These are phyloP conservation scores for Lachnellula arida DNA, from an alignment of 2,329 filamentous ascomycete species.

Conservation along the genomic window DNA sequence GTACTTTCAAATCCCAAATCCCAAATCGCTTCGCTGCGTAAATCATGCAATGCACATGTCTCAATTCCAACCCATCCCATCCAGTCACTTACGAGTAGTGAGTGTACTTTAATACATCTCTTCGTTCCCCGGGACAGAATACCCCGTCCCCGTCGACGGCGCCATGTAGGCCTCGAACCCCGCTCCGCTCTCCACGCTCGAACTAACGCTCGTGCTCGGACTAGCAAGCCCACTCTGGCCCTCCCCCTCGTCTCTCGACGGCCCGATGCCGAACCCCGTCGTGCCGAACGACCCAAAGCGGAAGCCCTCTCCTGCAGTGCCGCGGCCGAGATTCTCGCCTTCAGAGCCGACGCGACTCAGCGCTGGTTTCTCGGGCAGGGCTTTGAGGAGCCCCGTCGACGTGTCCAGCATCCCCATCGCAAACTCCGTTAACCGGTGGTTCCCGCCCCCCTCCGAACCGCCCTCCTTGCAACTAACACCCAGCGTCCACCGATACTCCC, in stretches of 20 bases:
- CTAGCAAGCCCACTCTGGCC: conserved; percentile 28
- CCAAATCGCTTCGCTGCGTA: too few species aligned
- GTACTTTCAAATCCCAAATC: background rate
- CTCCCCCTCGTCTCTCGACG: conserved; percentile 22
- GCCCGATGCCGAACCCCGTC: conserved; percentile 23
- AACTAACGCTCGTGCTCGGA: conserved; percentile 31
- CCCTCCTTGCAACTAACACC: conserved; percentile 69
- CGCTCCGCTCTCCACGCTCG: conserved; percentile 20
- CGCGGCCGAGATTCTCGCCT: conserved; percentile 19
- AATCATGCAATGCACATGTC: background rate
- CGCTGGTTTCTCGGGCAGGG: conserved; percentile 65
- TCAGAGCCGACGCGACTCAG: conserved; percentile 48
- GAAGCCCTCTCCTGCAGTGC: conserved; percentile 18
- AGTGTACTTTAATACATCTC: background rate
- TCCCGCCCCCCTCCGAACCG: conserved; percentile 39
- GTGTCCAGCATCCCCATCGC: conserved; percentile 77
- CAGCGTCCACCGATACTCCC: conserved; percentile 92
- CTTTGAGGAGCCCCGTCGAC: conserved; percentile 62
- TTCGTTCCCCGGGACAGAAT: background rate
- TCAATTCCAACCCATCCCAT: background rate
- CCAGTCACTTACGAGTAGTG: too few species aligned
- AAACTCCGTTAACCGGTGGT: conserved; percentile 57
- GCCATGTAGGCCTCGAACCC: conserved; percentile 16
- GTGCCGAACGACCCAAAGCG: conserved; percentile 17
- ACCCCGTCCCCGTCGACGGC: background rate